phyloP scores from a whole-genome alignment of 2,329 filamentous ascomycete genomes.

The Alternaria arborescens region DNA sequence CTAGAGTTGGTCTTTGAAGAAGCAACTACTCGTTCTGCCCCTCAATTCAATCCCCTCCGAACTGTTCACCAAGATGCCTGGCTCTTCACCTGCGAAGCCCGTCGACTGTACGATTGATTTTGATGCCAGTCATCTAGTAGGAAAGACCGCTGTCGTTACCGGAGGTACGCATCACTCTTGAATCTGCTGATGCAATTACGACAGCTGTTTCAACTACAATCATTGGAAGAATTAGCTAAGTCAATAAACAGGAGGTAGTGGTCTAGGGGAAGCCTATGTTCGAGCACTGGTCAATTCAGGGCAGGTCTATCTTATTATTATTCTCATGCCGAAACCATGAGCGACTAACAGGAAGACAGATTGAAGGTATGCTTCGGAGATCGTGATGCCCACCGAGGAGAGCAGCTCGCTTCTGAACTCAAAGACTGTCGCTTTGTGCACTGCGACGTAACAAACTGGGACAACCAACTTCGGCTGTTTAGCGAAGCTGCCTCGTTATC shows the following conservation, averaged over 20 bases:
- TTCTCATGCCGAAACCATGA: neutral
- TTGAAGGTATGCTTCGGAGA: neutral
- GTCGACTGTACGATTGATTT: neutral
- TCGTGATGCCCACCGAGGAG: neutral
- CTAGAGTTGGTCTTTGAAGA: too few relatives aligned
- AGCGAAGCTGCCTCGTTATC: conserved; percentile 1
- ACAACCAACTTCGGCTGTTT: conserved; percentile 16
- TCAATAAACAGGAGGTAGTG: too few relatives aligned
- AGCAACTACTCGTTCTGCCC: neutral
- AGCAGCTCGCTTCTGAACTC: neutral
- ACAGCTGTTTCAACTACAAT: too few relatives aligned
- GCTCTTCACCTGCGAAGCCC: neutral
- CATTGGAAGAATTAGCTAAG: too few relatives aligned
- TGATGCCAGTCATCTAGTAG: neutral
- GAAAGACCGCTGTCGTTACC: neutral
- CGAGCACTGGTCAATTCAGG: too few relatives aligned
- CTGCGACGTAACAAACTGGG: conserved; percentile 20
- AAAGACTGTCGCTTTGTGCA: conserved; percentile 7
- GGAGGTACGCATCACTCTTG: neutral
- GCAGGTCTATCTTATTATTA: too few relatives aligned
- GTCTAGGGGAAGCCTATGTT: too few relatives aligned
- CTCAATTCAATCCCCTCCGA: neutral
- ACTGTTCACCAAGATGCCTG: neutral
- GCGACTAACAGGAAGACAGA: neutral
- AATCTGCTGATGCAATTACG: too few relatives aligned